Evolutionary conservation across 768 basidiomycete genomes (phyloP), one percentile per base, ranked within the genome.

Genomic region (Hypsizygus marmoreus): DNA sequence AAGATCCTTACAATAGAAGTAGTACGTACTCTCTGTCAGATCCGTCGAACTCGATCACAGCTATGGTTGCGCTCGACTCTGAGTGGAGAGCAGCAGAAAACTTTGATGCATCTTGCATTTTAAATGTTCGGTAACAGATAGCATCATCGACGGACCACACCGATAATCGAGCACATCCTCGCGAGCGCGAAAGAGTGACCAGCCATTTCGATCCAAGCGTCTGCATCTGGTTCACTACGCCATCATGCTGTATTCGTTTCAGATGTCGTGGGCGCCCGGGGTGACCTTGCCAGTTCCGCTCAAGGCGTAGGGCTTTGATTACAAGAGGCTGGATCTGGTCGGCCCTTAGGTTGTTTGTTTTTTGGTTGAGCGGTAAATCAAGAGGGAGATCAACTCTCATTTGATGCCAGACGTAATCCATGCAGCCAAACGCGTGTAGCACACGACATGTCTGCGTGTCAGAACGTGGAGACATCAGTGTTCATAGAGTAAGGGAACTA

Each of bases 361-460:
- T 54, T 11, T 46, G 52, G 38, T 71, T 63, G 12, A 55, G 48
- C 22, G 74, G 70, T 0, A 77, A 55, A 56, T 80, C 74, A 43
- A 74, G 59, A 42, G 80, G 75, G 24, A 82, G 57, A 56, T 75
- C 72, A 24, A 76, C 49, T 26, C 67, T 66, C 47, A 77, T 52
- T 25, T 70, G 69, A 61, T 77, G 81, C 80, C 81, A 83, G 29
- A 80, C 60, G 58, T 80, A 80, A 56, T 84, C 76, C 30, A 61
- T 61, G 38, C 68, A 70, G 11, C 70, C 72, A 32, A 77, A 70
- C n/a, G 72, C 71, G 64, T 84, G 74, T 47, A 82, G 62, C 49
- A 64, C 75, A 74, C 81, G 82, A 72, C 80, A 80, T 60, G 78
- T 75, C 79, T 84, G 61, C 66, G 67, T 70, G 68, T 60, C 37